Evolutionary conservation across 257 asterid genomes (phyloP).

Genomic region (Misopates orontium): DNA sequence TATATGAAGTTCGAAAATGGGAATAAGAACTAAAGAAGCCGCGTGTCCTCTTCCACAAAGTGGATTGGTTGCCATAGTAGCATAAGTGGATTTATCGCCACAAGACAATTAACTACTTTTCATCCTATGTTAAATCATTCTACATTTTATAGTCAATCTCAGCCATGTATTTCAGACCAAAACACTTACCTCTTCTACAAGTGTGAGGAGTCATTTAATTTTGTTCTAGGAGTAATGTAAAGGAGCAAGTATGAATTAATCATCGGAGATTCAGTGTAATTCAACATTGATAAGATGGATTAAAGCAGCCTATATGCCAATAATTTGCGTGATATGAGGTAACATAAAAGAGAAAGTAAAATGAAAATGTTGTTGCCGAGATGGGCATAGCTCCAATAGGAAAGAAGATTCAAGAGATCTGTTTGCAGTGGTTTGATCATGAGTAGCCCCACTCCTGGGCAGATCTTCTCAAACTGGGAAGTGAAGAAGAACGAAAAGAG

Average conservation of each 20-base stretch:
- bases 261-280: neutral
- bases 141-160: neutral
- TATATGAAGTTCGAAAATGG: conserved; percentile 11
- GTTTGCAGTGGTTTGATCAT: too few species aligned
- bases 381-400: too few species aligned
- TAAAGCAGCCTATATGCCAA: neutral
- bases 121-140: neutral
- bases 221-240: neutral
- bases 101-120: neutral
- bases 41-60: neutral
- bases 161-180: too few species aligned
- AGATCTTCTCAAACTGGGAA: too few species aligned
- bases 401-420: too few species aligned
- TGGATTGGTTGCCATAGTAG: neutral
- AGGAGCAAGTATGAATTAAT: neutral
- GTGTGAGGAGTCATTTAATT: neutral
- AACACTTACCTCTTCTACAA: neutral
- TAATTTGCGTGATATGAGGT: too few species aligned
- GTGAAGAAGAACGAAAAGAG: too few species aligned
- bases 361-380: too few species aligned
- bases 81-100: neutral
- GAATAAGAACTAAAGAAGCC: conserved; percentile 2
- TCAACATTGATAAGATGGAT: neutral
- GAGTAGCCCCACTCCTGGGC: too few species aligned
- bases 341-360: too few species aligned